phyloP scores from a whole-genome alignment of 208 protist species.

The Endotrypanum monterogeii region DNA sequence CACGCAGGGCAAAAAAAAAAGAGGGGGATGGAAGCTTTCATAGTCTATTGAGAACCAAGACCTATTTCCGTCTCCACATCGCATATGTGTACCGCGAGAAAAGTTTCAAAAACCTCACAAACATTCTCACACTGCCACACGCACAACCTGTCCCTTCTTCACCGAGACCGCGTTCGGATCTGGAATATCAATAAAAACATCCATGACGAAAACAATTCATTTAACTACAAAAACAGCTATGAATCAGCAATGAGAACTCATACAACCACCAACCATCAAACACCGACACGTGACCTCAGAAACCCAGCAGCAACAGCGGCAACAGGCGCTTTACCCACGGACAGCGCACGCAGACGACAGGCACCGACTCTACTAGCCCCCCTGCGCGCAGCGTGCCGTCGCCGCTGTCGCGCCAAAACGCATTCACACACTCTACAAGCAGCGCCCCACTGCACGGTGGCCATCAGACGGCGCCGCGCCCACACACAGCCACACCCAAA shows the following conservation, averaged over 20 bases:
- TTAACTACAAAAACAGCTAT: no score
- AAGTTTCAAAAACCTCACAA: no score
- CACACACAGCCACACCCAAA: not conserved
- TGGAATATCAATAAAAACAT: no score
- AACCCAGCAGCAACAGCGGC: not conserved
- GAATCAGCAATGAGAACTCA: no score
- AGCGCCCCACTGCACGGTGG: not conserved
- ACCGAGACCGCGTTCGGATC: no score
- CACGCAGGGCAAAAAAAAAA: not conserved
- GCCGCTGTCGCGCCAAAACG: not conserved
- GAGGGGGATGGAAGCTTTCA: not conserved
- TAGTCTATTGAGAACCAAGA: not conserved
- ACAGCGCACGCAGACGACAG: not conserved
- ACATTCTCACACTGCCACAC: no score
- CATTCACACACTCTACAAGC: not conserved
- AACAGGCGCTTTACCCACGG: not conserved
- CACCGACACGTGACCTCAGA: not conserved
- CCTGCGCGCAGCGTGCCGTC: not conserved
- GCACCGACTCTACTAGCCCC: not conserved
- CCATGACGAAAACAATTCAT: not conserved
- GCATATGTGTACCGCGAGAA: no score
- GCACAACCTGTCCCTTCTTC: no score
- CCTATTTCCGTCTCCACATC: no score
- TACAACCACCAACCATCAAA: no score
- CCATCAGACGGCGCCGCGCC: slow-evolving; percentile 12